Percentiles rank a stretch among this genome's conserved stretches.
Evolutionary conservation across 495 filamentous ascomycete genomes (phyloP).

Genomic region (Coniosporium apollinis): DNA sequence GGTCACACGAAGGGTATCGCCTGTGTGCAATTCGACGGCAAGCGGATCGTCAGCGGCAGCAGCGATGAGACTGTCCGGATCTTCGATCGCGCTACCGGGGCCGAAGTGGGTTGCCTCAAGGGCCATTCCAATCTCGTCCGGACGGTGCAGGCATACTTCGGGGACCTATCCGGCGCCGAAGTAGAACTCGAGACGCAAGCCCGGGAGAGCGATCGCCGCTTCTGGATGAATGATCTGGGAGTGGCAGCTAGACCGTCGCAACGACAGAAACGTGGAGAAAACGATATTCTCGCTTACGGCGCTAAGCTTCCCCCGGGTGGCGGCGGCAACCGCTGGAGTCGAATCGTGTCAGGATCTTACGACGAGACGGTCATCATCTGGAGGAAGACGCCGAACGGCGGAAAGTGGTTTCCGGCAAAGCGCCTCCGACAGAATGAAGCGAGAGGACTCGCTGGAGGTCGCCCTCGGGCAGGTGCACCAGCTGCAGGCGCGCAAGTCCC

Average conservation of each 20-base stretch:
- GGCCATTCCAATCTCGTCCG: slow-evolving; percentile 74
- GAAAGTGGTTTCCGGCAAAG: slow-evolving; percentile 60
- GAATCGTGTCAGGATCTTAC: slow-evolving; percentile 90
- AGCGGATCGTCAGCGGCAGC: slow-evolving; percentile 88
- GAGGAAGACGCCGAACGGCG: slow-evolving; percentile 68
- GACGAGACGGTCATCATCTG: slow-evolving; percentile 92
- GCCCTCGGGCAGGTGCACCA: neutral
- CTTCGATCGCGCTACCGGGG: slow-evolving; percentile 67
- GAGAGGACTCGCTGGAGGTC: slow-evolving; percentile 26
- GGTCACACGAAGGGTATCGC: slow-evolving; percentile 94
- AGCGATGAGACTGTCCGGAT: slow-evolving; percentile 91
- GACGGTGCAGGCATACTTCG: slow-evolving; percentile 86
- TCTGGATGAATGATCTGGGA: slow-evolving; percentile 42
- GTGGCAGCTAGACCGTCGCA: slow-evolving; percentile 27
- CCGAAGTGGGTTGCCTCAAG: slow-evolving; percentile 72
- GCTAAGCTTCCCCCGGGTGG: slow-evolving; percentile 78
- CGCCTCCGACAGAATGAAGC: slow-evolving; percentile 52
- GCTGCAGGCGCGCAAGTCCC: slow-evolving; percentile 1
- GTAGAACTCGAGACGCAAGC: slow-evolving; percentile 58
- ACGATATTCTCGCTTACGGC: slow-evolving; percentile 60
- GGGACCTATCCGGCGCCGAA: slow-evolving; percentile 63
- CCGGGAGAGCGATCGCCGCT: slow-evolving; percentile 49
- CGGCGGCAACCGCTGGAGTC: slow-evolving; percentile 66
- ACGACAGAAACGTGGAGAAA: slow-evolving; percentile 56
- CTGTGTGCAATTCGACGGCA: slow-evolving; percentile 93